Evolutionary conservation across 108 stramenopile genomes (phyloP), one percentile per base, ranked within the genome.

Genomic region (Seminavis robusta): DNA sequence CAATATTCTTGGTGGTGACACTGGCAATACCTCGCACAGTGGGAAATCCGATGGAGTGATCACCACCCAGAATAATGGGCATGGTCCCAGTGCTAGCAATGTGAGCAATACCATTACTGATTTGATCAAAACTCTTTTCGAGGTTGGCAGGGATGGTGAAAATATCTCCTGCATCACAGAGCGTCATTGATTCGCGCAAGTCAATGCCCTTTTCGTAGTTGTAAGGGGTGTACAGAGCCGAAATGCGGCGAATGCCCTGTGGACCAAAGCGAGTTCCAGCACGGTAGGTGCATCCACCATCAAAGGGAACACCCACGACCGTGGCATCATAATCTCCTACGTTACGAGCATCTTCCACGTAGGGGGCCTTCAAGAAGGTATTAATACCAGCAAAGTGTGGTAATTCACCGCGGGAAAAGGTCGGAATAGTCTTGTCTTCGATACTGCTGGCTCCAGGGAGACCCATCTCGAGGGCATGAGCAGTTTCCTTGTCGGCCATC

Each of bases 321-420:
- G 88, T 77, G 9, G 63, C 71, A 50, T 90, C 88, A 41, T 81
- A 90, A 15, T 65, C 63, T 4, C 84, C 84, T 4, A 83, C 84
- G 10, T 57, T 10, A 21, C 55, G 55, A 15, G 66, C 62, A 52
- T 90, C 80, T 56, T 90, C 88, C 21, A 90, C 57, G 60, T 77
- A 86, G 10, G 88, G 88, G 4, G 88, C 88, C 73, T 90, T 90
- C 38, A 90, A 53, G 66, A 90, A 90, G 3, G 86, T 87, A 48
- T 87, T 87, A 56, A 90, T 90, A 1, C 89, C 89, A 0, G 89
- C 89, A 58, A 87, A 90, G 48, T 87, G 89, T 30, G 89, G 89
- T 24, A 90, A 51, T 49, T 90, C 89, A 5, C 88, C 88, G 3
- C 88, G 34, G 19, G 67, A 67, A 56, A 90, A 90, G 38, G 88